Conservation (phyloP, 345 rosid genomes). For the Salix viminalis region DNA sequence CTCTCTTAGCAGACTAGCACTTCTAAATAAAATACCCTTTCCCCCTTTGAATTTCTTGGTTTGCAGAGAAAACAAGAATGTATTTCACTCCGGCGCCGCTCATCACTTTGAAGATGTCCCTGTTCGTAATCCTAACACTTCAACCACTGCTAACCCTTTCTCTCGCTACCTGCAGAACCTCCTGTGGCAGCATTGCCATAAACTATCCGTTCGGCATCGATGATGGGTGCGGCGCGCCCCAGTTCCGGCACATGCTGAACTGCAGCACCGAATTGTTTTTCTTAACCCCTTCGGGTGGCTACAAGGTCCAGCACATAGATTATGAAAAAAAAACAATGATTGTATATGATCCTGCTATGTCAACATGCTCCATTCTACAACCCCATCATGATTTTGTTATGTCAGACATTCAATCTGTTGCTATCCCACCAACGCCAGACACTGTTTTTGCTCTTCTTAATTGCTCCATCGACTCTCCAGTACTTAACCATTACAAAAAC, state of each 20-base stretch:
- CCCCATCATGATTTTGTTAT: slow-evolving; percentile 85
- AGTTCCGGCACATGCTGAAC: slow-evolving; percentile 62
- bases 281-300: slow-evolving; percentile 68
- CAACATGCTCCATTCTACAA: slow-evolving; percentile 87
- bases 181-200: slow-evolving; percentile 61
- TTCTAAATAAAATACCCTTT: not conserved
- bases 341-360: slow-evolving; percentile 85
- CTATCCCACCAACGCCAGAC: slow-evolving; percentile 76
- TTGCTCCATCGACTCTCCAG: slow-evolving; percentile 79
- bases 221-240: slow-evolving; percentile 87
- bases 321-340: slow-evolving; percentile 51
- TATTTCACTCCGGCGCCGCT: not conserved
- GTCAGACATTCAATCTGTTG: slow-evolving; percentile 56
- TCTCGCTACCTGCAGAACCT: slow-evolving; percentile 39
- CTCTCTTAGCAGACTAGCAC: not conserved
- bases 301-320: slow-evolving; percentile 78
- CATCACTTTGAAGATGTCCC: not conserved
- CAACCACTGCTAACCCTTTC: not conserved
- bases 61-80: not conserved
- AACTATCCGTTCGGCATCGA: slow-evolving; percentile 81
- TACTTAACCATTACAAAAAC: slow-evolving; percentile 66
- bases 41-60: not conserved
- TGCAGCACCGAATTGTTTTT: slow-evolving; percentile 69
- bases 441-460: slow-evolving; percentile 82
- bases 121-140: not conserved